phyloP scores from a whole-genome alignment of 345 rosid species.

The Cochlearia excelsa region DNA sequence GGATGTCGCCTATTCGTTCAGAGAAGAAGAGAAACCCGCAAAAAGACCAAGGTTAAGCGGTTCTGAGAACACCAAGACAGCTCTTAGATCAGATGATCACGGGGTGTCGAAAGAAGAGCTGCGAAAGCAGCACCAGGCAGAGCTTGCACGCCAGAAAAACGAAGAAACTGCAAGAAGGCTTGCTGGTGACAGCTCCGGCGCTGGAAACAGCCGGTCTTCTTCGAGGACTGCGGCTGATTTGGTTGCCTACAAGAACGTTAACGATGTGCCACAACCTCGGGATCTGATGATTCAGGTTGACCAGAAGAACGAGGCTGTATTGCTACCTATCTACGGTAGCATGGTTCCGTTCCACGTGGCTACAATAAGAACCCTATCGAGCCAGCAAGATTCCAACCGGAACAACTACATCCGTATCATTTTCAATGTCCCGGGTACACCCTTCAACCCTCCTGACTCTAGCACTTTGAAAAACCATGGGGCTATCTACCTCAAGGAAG shows the following conservation, averaged over 20 bases:
- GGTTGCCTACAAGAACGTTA: slow-evolving; percentile 79
- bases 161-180: slow-evolving; percentile 96
- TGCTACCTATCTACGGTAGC: slow-evolving; percentile 79
- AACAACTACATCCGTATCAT: slow-evolving; percentile 79
- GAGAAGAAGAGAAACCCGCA: slow-evolving; percentile 59
- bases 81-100: slow-evolving; percentile 82
- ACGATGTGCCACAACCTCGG: slow-evolving; percentile 73
- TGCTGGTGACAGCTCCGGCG: slow-evolving; percentile 66
- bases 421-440: slow-evolving; percentile 81
- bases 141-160: slow-evolving; percentile 94
- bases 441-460: slow-evolving; percentile 78
- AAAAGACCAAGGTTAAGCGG: slow-evolving; percentile 43
- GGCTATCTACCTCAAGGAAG: slow-evolving; percentile 77
- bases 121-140: slow-evolving; percentile 97
- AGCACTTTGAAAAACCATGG: slow-evolving; percentile 65
- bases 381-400: slow-evolving; percentile 84
- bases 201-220: slow-evolving; percentile 56
- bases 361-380: slow-evolving; percentile 78
- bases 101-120: slow-evolving; percentile 92
- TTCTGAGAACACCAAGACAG: slow-evolving; percentile 58
- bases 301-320: slow-evolving; percentile 84
- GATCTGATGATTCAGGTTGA: slow-evolving; percentile 79
- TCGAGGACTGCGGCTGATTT: slow-evolving; percentile 62
- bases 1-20: slow-evolving; percentile 87
- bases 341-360: slow-evolving; percentile 95